Conservation (phyloP, 2,329 filamentous ascomycete species). For the Byssothecium circinans region DNA sequence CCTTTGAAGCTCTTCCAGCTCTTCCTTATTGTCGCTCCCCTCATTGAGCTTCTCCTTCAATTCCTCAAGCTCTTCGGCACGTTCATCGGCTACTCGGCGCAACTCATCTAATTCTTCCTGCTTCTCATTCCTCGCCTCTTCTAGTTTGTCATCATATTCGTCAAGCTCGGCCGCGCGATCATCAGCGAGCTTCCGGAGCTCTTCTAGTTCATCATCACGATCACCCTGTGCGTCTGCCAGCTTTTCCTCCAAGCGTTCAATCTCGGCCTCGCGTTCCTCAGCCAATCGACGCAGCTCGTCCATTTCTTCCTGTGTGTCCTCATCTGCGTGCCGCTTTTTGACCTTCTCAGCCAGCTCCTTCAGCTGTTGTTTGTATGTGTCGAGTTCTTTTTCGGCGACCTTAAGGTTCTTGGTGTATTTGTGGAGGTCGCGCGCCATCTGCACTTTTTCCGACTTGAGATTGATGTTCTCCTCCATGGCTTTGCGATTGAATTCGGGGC, state of each 20-base stretch:
- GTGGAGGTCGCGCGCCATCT: slow-evolving; percentile 83
- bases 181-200: slow-evolving; percentile 35
- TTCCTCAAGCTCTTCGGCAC: slow-evolving; percentile 37
- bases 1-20: slow-evolving; percentile 19
- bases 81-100: slow-evolving; percentile 34
- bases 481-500: slow-evolving; percentile 84
- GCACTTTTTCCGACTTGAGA: slow-evolving; percentile 88
- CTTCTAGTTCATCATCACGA: slow-evolving; percentile 40
- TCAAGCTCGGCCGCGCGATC: slow-evolving; percentile 27
- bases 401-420: slow-evolving; percentile 83
- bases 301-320: slow-evolving; percentile 67
- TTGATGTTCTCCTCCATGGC: slow-evolving; percentile 94
- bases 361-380: slow-evolving; percentile 79
- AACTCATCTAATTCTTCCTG: slow-evolving; percentile 37
- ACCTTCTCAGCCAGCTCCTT: slow-evolving; percentile 79
- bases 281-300: slow-evolving; percentile 49
- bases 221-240: slow-evolving; percentile 33
- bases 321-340: slow-evolving; percentile 73
- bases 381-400: slow-evolving; percentile 82
- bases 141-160: slow-evolving; percentile 42
- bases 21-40: slow-evolving; percentile 17
- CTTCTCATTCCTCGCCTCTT: slow-evolving; percentile 20
- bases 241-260: slow-evolving; percentile 39
- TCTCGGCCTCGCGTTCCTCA: slow-evolving; percentile 46
- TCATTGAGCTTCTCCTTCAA: slow-evolving; percentile 34